A percentile compares a stretch with the other conserved stretches of the same genome.
Conservation (phyloP, 805 yeast genomes). For the Myxozyma melibiosi region DNA sequence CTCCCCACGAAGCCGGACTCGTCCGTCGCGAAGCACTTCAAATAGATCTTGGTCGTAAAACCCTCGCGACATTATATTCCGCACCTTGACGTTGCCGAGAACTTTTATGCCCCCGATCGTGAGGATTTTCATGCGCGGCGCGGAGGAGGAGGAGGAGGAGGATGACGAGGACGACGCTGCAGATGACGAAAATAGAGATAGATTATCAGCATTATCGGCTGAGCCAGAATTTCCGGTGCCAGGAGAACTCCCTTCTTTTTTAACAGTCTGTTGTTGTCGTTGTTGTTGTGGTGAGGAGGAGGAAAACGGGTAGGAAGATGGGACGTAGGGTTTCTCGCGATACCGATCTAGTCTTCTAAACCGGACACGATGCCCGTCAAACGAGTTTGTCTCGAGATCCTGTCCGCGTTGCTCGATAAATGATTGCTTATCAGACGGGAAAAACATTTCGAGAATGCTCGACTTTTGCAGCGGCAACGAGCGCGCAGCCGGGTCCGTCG, state of each 20-base stretch:
- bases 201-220: neutral
- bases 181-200: slow-evolving; percentile 1
- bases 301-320: neutral
- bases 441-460: slow-evolving; percentile 21
- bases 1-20: slow-evolving; percentile 25
- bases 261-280: too few relatives aligned
- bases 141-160: neutral
- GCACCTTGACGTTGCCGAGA: slow-evolving; percentile 23
- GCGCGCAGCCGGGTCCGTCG: slow-evolving; percentile 25
- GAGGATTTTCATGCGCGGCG: slow-evolving; percentile 9
- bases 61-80: slow-evolving; percentile 21
- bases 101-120: slow-evolving; percentile 27
- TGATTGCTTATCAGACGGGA: slow-evolving; percentile 24
- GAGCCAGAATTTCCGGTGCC: neutral
- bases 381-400: slow-evolving; percentile 25
- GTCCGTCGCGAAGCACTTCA: slow-evolving; percentile 23
- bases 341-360: slow-evolving; percentile 7
- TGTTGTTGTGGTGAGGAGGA: neutral
- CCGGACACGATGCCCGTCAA: slow-evolving; percentile 33
- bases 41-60: slow-evolving; percentile 20
- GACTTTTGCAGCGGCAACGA: slow-evolving; percentile 23
- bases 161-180: neutral
- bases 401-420: slow-evolving; percentile 12
- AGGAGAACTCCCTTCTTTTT: slow-evolving; percentile 10
- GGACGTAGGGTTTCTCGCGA: too few relatives aligned